These are phyloP conservation scores for Talaromyces borbonicus DNA, from an alignment of 495 filamentous ascomycete genomes.

Conservation along the genomic window DNA sequence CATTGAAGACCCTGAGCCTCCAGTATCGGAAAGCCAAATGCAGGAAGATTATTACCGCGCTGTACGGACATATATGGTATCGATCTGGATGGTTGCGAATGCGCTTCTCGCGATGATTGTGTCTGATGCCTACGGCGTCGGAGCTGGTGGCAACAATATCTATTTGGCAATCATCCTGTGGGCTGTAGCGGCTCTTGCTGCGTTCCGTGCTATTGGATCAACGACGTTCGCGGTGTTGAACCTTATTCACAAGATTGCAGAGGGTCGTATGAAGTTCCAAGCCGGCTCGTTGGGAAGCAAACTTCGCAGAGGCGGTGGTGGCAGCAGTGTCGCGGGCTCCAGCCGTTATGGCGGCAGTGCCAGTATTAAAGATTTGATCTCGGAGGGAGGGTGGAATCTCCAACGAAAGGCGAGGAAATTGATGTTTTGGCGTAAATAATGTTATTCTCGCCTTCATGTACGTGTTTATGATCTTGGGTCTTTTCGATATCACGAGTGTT, in stretches of 20 bases:
- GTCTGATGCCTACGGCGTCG: conserved; percentile 68
- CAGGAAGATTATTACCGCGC: conserved; percentile 98
- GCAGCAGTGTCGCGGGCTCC: conserved; percentile 19
- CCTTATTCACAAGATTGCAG: conserved; percentile 71
- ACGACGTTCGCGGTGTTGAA: conserved; percentile 75
- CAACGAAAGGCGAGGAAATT: conserved; percentile 26
- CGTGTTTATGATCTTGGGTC: background rate
- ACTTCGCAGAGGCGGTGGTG: conserved; percentile 13
- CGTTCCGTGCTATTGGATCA: conserved; percentile 75
- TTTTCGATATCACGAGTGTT: background rate
- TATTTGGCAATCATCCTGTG: conserved; percentile 92
- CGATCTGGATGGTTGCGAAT: conserved; percentile 91
- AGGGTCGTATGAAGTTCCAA: conserved; percentile 63
- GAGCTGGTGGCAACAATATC: conserved; percentile 65
- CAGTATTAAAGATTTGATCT: conserved; percentile 27
- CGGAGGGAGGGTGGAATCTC: conserved; percentile 28
- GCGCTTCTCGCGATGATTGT: conserved; percentile 89
- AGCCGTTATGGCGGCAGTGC: conserved; percentile 26
- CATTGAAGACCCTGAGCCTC: conserved; percentile 60
- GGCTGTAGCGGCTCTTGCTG: conserved; percentile 75
- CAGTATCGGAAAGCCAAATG: conserved; percentile 62
- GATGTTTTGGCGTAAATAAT: conserved; percentile 39
- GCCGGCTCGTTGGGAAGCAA: conserved; percentile 29
- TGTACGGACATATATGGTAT: conserved; percentile 96
- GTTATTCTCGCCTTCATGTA: background rate